Percentiles rank a stretch among this genome's conserved stretches.
Evolutionary conservation across 495 filamentous ascomycete species (phyloP).

Genomic region (Lasiosphaeria miniovina): DNA sequence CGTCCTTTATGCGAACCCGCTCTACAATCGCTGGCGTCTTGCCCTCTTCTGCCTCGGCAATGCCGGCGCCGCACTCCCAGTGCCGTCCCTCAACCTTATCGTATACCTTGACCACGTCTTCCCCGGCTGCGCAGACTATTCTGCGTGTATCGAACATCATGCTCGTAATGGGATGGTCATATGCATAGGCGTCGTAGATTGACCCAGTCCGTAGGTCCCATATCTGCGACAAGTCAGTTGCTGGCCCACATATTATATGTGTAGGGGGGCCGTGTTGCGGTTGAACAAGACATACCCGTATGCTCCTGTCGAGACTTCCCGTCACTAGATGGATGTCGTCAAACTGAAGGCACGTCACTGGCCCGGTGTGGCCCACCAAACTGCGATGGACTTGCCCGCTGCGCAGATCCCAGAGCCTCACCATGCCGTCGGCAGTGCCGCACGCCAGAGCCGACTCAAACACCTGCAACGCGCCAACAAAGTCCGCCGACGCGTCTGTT

Average conservation of each 20-base stretch:
- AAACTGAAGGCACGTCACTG: conserved; percentile 93
- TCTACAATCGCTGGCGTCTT: conserved; percentile 70
- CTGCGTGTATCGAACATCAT: conserved; percentile 97
- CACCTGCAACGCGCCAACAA: conserved; percentile 92
- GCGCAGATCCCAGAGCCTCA: conserved; percentile 92
- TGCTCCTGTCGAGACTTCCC: conserved; percentile 88
- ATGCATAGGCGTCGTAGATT: conserved; percentile 94
- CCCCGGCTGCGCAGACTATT: conserved; percentile 87
- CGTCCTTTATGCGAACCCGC: conserved; percentile 86
- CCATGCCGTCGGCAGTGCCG: conserved; percentile 97
- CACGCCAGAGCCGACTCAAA: conserved; percentile 98
- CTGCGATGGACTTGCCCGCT: conserved; percentile 96
- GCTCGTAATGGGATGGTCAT: conserved; percentile 86
- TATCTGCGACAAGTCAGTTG: conserved; percentile 56
- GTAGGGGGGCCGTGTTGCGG: not conserved
- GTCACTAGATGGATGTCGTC: conserved; percentile 95
- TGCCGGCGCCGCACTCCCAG: conserved; percentile 93
- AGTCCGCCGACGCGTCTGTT: conserved; percentile 67
- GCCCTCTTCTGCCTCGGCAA: conserved; percentile 58
- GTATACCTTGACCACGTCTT: conserved; percentile 93
- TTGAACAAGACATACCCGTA: conserved; percentile 65
- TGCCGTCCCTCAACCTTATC: conserved; percentile 94
- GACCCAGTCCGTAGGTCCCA: conserved; percentile 97
- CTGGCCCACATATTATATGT: conserved; percentile 1
- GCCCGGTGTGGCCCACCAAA: conserved; percentile 92